Evolutionary conservation across 345 rosid genomes (phyloP).

Genomic region (Mangifera indica): DNA sequence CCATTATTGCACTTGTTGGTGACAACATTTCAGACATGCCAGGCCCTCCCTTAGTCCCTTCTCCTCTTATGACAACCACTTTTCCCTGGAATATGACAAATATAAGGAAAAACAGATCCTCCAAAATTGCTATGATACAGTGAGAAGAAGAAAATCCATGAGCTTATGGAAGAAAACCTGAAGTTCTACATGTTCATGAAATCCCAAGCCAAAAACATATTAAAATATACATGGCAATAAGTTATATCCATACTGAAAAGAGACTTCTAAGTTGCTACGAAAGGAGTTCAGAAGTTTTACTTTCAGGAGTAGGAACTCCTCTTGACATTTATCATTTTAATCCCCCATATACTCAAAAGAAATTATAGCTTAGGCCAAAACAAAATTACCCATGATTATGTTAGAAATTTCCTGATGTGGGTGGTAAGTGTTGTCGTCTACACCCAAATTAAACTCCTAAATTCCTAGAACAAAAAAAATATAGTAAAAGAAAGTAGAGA

Average conservation of each 20-base stretch:
- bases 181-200: not conserved
- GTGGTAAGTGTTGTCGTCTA: too few species aligned
- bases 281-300: not conserved
- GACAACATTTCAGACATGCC: slow-evolving; percentile 99
- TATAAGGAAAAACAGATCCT: slow-evolving; percentile 11
- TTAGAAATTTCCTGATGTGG: too few species aligned
- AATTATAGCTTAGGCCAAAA: not conserved
- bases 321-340: not conserved
- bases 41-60: slow-evolving; percentile 99
- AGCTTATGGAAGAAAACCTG: not conserved
- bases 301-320: not conserved
- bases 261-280: not conserved
- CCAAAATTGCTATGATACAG: not conserved
- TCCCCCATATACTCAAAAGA: not conserved
- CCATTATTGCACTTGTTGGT: slow-evolving; percentile 98
- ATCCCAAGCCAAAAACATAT: not conserved
- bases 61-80: slow-evolving; percentile 90
- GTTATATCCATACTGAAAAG: not conserved
- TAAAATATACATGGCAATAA: not conserved
- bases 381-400: too few species aligned
- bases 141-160: slow-evolving; percentile 1
- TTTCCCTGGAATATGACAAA: slow-evolving; percentile 59
- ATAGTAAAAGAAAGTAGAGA: too few species aligned
- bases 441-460: too few species aligned
- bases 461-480: too few species aligned